A percentile compares a stretch with the other conserved stretches of the same genome.
These are phyloP conservation scores for Parasarocladium wereldwijsianum DNA, from an alignment of 2,329 filamentous ascomycete species.

Conservation along the genomic window DNA sequence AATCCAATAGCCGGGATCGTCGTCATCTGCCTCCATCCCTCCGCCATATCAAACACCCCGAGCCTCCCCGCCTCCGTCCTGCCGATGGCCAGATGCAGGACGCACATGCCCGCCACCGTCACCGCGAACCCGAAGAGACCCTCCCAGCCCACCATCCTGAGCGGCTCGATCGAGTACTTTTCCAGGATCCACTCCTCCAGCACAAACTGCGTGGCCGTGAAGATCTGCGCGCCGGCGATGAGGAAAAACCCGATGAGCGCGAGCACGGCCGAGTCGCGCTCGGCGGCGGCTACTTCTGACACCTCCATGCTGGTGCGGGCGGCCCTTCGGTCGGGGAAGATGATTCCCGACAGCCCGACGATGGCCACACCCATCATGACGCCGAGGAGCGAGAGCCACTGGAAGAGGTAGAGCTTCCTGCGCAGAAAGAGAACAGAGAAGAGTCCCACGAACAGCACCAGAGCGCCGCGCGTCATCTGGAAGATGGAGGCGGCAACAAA, in stretches of 20 bases:
- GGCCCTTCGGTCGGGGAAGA: constrained; percentile 55
- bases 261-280: constrained; percentile 17
- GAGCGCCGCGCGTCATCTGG: constrained; percentile 92
- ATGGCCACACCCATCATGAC: constrained; percentile 80
- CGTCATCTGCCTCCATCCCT: constrained; percentile 72
- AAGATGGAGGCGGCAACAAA: constrained; percentile 95
- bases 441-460: constrained; percentile 88
- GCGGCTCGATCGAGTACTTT: constrained; percentile 51
- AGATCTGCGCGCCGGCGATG: constrained; percentile 90
- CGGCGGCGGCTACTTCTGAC: constrained; percentile 24
- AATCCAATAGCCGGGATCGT: constrained; percentile 55
- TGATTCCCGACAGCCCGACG: constrained; percentile 76
- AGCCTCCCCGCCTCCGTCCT: constrained; percentile 56
- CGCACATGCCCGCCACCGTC: constrained; percentile 63
- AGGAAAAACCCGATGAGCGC: constrained; percentile 74
- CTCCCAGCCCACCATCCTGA: constrained; percentile 92
- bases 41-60: constrained; percentile 81
- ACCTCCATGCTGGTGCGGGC: constrained; percentile 18
- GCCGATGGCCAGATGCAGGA: constrained; percentile 67
- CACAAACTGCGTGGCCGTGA: constrained; percentile 93
- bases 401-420: constrained; percentile 67
- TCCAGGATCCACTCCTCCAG: constrained; percentile 84
- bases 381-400: constrained; percentile 78
- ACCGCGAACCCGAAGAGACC: constrained; percentile 78
- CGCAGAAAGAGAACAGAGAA: constrained; percentile 88